These are phyloP conservation scores for Gnomoniopsis sp. DNA, from an alignment of 2,329 filamentous ascomycete species.

Conservation along the genomic window DNA sequence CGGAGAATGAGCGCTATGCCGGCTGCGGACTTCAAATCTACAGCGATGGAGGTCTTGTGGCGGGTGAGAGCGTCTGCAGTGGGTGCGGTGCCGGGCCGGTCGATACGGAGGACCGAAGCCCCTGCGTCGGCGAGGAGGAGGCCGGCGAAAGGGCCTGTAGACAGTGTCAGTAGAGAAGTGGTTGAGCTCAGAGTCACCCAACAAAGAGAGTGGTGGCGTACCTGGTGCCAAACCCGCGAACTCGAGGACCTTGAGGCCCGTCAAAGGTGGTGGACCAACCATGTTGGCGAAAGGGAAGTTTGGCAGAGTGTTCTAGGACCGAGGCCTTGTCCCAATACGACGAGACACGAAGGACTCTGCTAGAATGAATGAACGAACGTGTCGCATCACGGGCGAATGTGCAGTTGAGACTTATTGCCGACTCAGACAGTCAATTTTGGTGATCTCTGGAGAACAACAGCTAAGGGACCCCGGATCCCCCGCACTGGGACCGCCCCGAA, in stretches of 20 bases:
- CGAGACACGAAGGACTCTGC: background rate
- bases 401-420: background rate
- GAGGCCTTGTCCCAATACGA: too few species aligned
- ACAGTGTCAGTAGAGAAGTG: constrained; percentile 31
- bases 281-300: constrained; percentile 23
- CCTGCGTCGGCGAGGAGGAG: constrained; percentile 88
- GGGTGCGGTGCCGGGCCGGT: constrained; percentile 52
- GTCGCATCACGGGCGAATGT: too few species aligned
- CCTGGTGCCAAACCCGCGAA: constrained; percentile 62
- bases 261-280: constrained; percentile 38
- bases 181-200: background rate
- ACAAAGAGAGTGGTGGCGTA: constrained; percentile 25
- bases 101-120: constrained; percentile 82
- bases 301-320: too few species aligned
- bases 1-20: constrained; percentile 65
- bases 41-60: constrained; percentile 74
- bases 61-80: constrained; percentile 73
- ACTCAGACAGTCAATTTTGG: background rate
- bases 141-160: constrained; percentile 73
- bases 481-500: background rate
- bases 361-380: background rate
- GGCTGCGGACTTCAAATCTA: constrained; percentile 69
- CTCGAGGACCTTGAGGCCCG: constrained; percentile 55
- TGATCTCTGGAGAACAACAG: background rate
- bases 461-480: background rate